phyloP scores from a whole-genome alignment of 495 filamentous ascomycete species.

The Penicillium herquei region DNA sequence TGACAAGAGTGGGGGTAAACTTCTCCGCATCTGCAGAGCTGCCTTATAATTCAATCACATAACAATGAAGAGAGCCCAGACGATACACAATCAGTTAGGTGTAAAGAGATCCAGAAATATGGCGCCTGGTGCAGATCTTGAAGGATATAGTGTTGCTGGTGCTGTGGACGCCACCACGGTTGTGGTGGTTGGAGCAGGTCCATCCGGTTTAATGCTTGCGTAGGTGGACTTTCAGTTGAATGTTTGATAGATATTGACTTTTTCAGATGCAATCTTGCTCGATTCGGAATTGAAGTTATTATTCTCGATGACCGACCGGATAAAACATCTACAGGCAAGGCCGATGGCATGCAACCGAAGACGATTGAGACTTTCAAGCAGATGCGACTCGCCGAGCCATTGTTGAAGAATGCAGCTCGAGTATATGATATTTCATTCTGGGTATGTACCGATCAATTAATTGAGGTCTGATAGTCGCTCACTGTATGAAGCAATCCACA shows the following conservation, averaged over 20 bases:
- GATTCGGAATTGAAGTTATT: conserved; percentile 66
- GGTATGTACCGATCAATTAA: conserved; percentile 29
- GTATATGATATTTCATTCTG: conserved; percentile 73
- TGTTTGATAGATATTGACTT: not conserved
- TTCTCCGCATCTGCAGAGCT: conserved; percentile 15
- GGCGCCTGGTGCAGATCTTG: conserved; percentile 29
- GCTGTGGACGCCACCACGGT: conserved; percentile 43
- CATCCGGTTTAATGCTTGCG: conserved; percentile 69
- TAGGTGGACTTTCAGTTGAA: conserved; percentile 26
- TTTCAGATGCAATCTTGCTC: conserved; percentile 58
- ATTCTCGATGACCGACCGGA: conserved; percentile 70
- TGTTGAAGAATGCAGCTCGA: conserved; percentile 60
- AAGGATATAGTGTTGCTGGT: conserved; percentile 18
- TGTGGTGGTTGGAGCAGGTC: conserved; percentile 68
- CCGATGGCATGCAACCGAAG: conserved; percentile 77
- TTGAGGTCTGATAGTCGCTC: not conserved
- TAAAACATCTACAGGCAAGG: conserved; percentile 68
- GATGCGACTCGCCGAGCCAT: conserved; percentile 61
- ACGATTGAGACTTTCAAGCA: conserved; percentile 74
- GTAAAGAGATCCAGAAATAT: conserved; percentile 13
- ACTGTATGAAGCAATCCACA: conserved; percentile 51
- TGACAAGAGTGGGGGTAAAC: conserved; percentile 5
- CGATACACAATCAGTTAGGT: not conserved
- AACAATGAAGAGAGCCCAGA: not conserved
- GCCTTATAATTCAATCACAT: conserved; percentile 5